Percentiles rank a stretch among this genome's conserved stretches.
Evolutionary conservation across 345 rosid species (phyloP).

Genomic region (Balakata baccata): DNA sequence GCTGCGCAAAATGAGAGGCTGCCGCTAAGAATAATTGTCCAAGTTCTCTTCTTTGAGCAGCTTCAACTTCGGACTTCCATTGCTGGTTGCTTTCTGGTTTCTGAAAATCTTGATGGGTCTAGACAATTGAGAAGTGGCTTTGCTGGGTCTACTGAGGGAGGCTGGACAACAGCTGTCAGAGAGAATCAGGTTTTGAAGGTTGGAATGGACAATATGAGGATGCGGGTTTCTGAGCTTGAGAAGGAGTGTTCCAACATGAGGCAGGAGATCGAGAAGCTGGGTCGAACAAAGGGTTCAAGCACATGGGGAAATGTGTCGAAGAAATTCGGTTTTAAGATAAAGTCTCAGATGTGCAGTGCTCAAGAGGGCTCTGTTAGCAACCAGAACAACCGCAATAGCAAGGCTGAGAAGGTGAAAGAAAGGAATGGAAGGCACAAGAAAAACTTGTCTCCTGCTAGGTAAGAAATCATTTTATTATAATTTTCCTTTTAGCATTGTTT

Average conservation of each 20-base stretch:
- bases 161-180: constrained; percentile 86
- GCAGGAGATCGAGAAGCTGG: constrained; percentile 89
- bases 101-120: constrained; percentile 90
- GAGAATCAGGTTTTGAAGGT: constrained; percentile 96
- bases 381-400: constrained; percentile 48
- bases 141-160: constrained; percentile 70
- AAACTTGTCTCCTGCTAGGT: constrained; percentile 43
- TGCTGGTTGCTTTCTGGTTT: constrained; percentile 89
- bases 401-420: constrained; percentile 56
- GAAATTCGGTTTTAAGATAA: constrained; percentile 80
- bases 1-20: constrained; percentile 96
- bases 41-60: constrained; percentile 98
- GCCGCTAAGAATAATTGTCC: constrained; percentile 81
- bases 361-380: constrained; percentile 81
- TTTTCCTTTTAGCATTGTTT: background rate
- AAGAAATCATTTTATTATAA: background rate
- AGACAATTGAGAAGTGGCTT: constrained; percentile 78
- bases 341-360: constrained; percentile 96
- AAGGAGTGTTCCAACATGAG: constrained; percentile 52
- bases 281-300: constrained; percentile 28
- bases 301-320: constrained; percentile 44
- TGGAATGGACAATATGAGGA: constrained; percentile 95
- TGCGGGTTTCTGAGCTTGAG: constrained; percentile 88
- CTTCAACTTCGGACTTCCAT: constrained; percentile 97
- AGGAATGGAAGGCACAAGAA: constrained; percentile 61